Percentiles rank a stretch among this genome's conserved stretches.
phyloP scores from a whole-genome alignment of 441 rosid species.

The Jatropha podagrica region DNA sequence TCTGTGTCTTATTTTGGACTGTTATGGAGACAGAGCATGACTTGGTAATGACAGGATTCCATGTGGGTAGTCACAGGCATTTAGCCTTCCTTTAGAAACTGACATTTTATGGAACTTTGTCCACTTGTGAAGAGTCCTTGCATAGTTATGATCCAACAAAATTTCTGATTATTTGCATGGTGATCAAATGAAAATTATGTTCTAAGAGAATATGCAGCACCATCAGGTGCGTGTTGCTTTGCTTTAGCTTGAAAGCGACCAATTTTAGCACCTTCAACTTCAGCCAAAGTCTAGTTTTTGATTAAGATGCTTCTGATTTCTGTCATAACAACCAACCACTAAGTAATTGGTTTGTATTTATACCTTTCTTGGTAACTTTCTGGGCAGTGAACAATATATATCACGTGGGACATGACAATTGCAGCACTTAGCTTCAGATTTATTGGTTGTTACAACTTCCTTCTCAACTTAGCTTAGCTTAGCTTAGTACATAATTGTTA shows the following conservation, averaged over 20 bases:
- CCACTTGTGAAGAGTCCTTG: not conserved
- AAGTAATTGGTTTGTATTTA: not conserved
- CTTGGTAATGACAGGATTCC: not conserved
- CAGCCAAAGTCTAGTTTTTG: not conserved
- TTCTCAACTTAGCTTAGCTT: not conserved
- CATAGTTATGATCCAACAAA: not conserved
- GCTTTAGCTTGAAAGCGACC: conserved; percentile 19
- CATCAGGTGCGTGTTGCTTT: not conserved
- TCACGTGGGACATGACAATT: conserved; percentile 9
- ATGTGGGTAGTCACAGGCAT: not conserved
- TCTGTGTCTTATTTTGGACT: not conserved
- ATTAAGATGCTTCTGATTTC: not conserved
- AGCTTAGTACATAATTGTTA: not conserved
- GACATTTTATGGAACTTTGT: conserved; percentile 3
- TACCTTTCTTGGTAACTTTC: not conserved
- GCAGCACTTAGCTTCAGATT: not conserved
- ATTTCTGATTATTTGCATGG: conserved; percentile 5
- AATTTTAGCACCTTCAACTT: not conserved
- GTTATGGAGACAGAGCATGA: not conserved
- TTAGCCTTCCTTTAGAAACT: not conserved
- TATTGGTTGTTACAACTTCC: conserved; percentile 10
- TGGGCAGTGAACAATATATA: not conserved
- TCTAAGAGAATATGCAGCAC: not conserved
- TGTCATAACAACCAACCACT: conserved; percentile 8
- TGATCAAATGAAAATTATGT: conserved; percentile 4